Percentiles rank a stretch among this genome's conserved stretches.
Conservation (phyloP, 1,139 yeast species). For the Suhomyces coccinellae region DNA sequence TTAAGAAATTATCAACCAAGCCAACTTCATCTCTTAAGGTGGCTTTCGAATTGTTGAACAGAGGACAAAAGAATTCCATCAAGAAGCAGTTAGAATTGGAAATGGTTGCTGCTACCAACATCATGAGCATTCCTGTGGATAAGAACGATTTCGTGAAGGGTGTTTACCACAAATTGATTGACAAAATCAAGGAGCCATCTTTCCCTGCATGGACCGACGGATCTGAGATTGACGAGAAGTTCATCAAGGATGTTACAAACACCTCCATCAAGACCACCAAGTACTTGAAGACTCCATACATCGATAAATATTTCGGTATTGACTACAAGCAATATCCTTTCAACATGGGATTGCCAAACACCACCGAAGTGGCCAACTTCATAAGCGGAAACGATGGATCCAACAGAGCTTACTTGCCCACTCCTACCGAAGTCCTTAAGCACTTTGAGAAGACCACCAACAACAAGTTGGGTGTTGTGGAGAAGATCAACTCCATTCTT, state of each 20-base stretch:
- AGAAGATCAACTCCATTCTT: conserved; percentile 56
- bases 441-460: conserved; percentile 54
- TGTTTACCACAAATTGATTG: conserved; percentile 68
- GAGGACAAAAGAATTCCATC: conserved; percentile 60
- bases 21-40: conserved; percentile 82
- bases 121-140: conserved; percentile 59
- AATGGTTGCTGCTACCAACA: conserved; percentile 72
- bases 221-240: conserved; percentile 23
- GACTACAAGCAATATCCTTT: conserved; percentile 69
- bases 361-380: conserved; percentile 54
- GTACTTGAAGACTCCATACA: conserved; percentile 35
- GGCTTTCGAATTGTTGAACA: conserved; percentile 66
- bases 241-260: conserved; percentile 22
- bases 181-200: conserved; percentile 55
- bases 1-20: conserved; percentile 55
- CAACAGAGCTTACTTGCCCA: conserved; percentile 63
- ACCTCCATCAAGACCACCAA: conserved; percentile 31
- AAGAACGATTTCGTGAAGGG: conserved; percentile 71
- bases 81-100: conserved; percentile 72
- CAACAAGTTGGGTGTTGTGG: conserved; percentile 63
- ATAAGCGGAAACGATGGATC: conserved; percentile 67
- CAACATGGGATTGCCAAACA: conserved; percentile 78
- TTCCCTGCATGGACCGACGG: conserved; percentile 52
- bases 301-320: conserved; percentile 48
- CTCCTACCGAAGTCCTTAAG: conserved; percentile 61